Evolutionary conservation across 192 early-diverging fungal species (phyloP).

Genomic region (Mortierella hygrophila): DNA sequence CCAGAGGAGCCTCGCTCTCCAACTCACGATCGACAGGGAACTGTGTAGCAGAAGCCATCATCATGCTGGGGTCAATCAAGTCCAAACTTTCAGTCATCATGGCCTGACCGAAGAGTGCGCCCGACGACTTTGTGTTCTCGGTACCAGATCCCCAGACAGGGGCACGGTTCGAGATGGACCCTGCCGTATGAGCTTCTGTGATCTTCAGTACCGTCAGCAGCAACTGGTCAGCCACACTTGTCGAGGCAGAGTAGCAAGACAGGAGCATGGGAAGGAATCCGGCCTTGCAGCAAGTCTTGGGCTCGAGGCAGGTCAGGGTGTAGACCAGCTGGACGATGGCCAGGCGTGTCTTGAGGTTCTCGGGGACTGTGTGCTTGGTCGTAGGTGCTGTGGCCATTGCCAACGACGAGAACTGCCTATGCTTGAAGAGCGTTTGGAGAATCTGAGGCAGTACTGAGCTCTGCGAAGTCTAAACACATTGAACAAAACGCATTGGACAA

Average conservation of each 20-base stretch:
- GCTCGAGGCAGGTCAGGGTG: constrained; percentile 63
- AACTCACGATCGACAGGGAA: constrained; percentile 63
- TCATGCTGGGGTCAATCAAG: constrained; percentile 71
- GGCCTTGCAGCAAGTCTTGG: constrained; percentile 61
- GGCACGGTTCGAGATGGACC: constrained; percentile 70
- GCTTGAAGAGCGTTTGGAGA: constrained; percentile 57
- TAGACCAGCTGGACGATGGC: constrained; percentile 65
- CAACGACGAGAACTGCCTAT: constrained; percentile 52
- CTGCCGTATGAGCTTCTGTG: constrained; percentile 68
- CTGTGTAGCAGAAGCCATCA: constrained; percentile 70
- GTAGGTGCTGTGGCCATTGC: constrained; percentile 50
- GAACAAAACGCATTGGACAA: not conserved
- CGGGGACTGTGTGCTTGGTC: constrained; percentile 34
- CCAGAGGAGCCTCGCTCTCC: constrained; percentile 14
- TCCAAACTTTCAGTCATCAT: constrained; percentile 69
- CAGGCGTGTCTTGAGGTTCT: constrained; percentile 51
- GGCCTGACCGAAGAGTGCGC: constrained; percentile 52
- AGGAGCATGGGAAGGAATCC: constrained; percentile 62
- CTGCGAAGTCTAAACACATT: constrained; percentile 27
- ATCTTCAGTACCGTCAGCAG: constrained; percentile 67
- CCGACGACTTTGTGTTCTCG: constrained; percentile 51
- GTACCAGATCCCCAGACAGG: constrained; percentile 69
- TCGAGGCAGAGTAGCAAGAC: constrained; percentile 71
- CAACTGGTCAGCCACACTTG: constrained; percentile 62
- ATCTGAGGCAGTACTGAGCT: constrained; percentile 54